Evolutionary conservation across 169 alveolate genomes (phyloP), one percentile per base, ranked within the genome.

Genomic region (Plasmodium knowlesi): DNA sequence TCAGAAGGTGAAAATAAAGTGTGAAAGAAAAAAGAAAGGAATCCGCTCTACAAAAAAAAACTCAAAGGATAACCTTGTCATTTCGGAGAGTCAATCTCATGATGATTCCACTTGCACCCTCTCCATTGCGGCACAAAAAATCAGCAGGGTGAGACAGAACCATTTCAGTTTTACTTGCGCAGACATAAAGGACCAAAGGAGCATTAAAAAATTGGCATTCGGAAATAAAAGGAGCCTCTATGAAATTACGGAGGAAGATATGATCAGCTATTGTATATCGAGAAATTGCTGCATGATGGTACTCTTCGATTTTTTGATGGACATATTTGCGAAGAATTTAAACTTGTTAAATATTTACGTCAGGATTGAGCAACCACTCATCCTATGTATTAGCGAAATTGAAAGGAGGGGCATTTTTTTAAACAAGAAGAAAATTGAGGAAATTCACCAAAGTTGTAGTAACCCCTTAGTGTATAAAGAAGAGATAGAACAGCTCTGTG

Each of bases 231-330:
- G 95, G 71, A 80, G 79, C 34, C 43, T 90, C 41, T 12, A 70
- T 5, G 95, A 90, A 70, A 90, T 90, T 0, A 90, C 95, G 14
- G 80, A 90, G 73, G 95, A 90, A 71, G 95, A 90, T 46, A 90
- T 81, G 90, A 81, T 90, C 32, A 28, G 85, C 39, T 90, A 81
- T 54, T 81, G 95, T 28, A 46, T 90, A 30, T 61, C 92, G 12
- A 12, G 95, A 57, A 90, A 81, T 43, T 39, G 67, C 30, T 90
- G 84, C 74, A 34, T 90, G 43, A 90, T 90, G 32, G 10, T 53
- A 2, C 57, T 92, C 43, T 92, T 84, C 79, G 19, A 82, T 32
- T 85, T 34, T 84, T 82, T 92, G 30, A 61, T 78, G 50, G 76
- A 22, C 14, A 71, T 16, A 50, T 83, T 92, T 22, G 74, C 83